Evolutionary conservation across 2,329 filamentous ascomycete genomes (phyloP), one percentile per base, ranked within the genome.

Genomic region (Truncatella angustata): DNA sequence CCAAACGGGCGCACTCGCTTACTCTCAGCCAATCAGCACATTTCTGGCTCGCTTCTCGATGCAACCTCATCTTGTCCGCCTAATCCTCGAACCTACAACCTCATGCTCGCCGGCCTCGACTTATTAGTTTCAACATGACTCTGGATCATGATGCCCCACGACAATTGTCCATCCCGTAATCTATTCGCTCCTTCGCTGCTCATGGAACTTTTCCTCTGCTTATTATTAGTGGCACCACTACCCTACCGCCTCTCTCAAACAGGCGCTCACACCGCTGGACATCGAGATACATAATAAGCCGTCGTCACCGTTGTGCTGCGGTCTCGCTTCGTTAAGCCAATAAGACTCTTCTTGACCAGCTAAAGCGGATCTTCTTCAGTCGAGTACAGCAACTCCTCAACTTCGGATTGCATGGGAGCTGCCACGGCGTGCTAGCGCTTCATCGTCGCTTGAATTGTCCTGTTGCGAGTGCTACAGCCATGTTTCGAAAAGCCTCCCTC

Each of bases 1-100:
- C 53, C 50, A 50, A 26, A 50, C 36, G 20, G 46, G 53, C 37
- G 45, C 50, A 42, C 50, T 55, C 53, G 53, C 53, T 55, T 53
- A 51, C 16, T 35, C 12, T 18, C 28, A 30, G 42, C 53, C 50
- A 55, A 55, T 55, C 50, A 53, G 24, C 28, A 28, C 28, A n/a
- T 16, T 37, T 39, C 50, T 37, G 40, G 12, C 46, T 55, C 53
- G 53, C 53, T 55, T 55, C 32, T 42, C 48, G 44, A 43, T 45
- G 53, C 53, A 55, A 46, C 48, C 20, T 45, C 43, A 42, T 54
- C 52, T 50, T 30, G 24, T 26, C 47, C 45, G 32, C 14, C 21
- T n/a, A n/a, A n/a, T n/a, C n/a, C n/a, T n/a, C n/a, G 16, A 20
- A 30, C 11, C 10, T n/a, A 32, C 20, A 10, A 28, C 24, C 23